Conservation (phyloP, 768 basidiomycete genomes). For the Podaxis sp. region DNA sequence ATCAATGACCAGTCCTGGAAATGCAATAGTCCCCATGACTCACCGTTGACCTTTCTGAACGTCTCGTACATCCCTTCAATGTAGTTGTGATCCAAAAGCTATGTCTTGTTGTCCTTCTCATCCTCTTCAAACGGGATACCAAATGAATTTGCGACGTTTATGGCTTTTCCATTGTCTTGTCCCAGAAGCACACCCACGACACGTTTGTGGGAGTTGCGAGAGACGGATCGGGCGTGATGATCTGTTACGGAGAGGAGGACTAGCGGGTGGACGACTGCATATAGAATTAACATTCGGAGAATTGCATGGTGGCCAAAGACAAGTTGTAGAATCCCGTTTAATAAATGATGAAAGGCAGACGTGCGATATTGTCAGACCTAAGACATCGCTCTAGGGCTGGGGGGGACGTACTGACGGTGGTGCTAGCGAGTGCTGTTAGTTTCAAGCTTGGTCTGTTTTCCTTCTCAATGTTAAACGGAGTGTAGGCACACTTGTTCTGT, state of each 20-base stretch:
- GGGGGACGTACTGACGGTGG: slow-evolving; percentile 68
- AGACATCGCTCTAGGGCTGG: background rate
- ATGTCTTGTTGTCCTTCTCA: slow-evolving; percentile 96
- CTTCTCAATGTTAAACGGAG: background rate
- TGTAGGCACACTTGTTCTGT: slow-evolving; percentile 60
- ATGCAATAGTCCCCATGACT: slow-evolving; percentile 16
- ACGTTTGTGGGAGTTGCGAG: slow-evolving; percentile 82
- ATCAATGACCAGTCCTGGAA: background rate
- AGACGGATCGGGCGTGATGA: slow-evolving; percentile 88
- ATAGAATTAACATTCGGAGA: background rate
- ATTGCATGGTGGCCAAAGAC: background rate
- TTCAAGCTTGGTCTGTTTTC: slow-evolving; percentile 26
- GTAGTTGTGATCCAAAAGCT: slow-evolving; percentile 99
- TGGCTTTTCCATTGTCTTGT: slow-evolving; percentile 90
- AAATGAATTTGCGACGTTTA: slow-evolving; percentile 97
- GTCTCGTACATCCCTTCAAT: slow-evolving; percentile 99
- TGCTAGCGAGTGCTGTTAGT: slow-evolving; percentile 66
- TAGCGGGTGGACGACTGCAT: slow-evolving; percentile 90
- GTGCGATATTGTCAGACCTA: slow-evolving; percentile 16
- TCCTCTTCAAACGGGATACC: slow-evolving; percentile 99
- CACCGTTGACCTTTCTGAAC: slow-evolving; percentile 99
- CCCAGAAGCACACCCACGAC: slow-evolving; percentile 93
- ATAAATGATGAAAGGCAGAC: background rate
- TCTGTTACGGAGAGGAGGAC: slow-evolving; percentile 97
- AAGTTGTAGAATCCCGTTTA: background rate